Conservation (phyloP, 164 flowering plant species). For the Aristolochia californica region DNA sequence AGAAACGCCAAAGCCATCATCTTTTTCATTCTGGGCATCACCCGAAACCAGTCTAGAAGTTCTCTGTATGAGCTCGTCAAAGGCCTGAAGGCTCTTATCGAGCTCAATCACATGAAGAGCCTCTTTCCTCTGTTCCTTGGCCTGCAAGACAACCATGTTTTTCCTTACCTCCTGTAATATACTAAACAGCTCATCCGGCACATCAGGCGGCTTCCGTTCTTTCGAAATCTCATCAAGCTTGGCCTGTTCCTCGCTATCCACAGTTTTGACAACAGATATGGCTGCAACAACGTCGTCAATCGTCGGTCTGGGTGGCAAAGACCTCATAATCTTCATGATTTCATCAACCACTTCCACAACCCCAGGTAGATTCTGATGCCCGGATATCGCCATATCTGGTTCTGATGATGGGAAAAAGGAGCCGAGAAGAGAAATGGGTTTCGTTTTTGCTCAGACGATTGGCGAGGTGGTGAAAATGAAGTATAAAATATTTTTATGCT, state of each 20-base stretch:
- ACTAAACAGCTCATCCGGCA: constrained; percentile 48
- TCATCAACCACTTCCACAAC: constrained; percentile 30
- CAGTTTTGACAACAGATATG: constrained; percentile 28
- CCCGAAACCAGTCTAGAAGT: constrained; percentile 41
- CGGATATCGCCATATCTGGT: constrained; percentile 12
- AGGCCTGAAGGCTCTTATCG: constrained; percentile 25
- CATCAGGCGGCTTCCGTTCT: constrained; percentile 19
- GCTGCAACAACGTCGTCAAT: constrained; percentile 66
- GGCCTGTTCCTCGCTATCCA: constrained; percentile 29
- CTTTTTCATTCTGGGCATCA: constrained; percentile 20
- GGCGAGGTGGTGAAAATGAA: background rate
- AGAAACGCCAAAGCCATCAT: constrained; percentile 12
- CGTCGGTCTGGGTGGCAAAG: constrained; percentile 54
- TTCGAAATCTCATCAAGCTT: constrained; percentile 38
- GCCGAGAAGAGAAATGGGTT: background rate
- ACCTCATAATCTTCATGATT: constrained; percentile 44
- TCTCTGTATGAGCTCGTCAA: constrained; percentile 51
- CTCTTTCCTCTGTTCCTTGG: constrained; percentile 47
- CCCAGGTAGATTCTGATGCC: constrained; percentile 18
- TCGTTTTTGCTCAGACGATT: background rate
- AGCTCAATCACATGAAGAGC: constrained; percentile 33
- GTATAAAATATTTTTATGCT: background rate
- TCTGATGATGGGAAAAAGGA: background rate
- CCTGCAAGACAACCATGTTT: constrained; percentile 32
- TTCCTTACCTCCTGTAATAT: constrained; percentile 29